A percentile compares a stretch with the other conserved stretches of the same genome.
These are phyloP conservation scores for Aspergillus leporis DNA, from an alignment of 495 filamentous ascomycete species.

Conservation along the genomic window DNA sequence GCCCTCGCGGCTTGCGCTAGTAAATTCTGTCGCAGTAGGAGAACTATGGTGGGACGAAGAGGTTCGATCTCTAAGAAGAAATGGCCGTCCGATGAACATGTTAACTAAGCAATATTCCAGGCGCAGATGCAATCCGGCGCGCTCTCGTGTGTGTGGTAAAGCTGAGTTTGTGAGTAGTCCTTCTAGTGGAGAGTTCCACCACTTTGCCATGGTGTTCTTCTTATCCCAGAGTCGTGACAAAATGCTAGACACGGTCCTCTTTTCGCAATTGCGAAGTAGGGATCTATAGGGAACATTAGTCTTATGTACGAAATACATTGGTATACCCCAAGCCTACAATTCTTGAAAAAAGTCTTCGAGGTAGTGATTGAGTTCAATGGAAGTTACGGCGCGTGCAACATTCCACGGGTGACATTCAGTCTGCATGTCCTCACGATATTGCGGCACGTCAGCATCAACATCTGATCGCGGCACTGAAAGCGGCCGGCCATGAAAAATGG, in stretches of 20 bases:
- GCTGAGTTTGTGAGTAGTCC: slow-evolving; percentile 6
- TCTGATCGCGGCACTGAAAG: slow-evolving; percentile 31
- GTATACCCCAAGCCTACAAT: slow-evolving; percentile 19
- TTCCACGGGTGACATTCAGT: background rate
- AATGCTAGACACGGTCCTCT: slow-evolving; percentile 14
- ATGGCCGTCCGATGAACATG: slow-evolving; percentile 37
- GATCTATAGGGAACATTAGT: slow-evolving; percentile 7
- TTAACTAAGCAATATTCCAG: slow-evolving; percentile 33
- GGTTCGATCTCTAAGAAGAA: slow-evolving; percentile 25
- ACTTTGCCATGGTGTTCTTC: slow-evolving; percentile 18
- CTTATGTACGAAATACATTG: background rate
- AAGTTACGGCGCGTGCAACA: slow-evolving; percentile 18
- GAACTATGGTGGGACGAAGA: slow-evolving; percentile 3
- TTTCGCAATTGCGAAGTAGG: slow-evolving; percentile 19
- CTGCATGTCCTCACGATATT: slow-evolving; percentile 16
- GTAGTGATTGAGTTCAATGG: slow-evolving; percentile 25
- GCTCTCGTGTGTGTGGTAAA: slow-evolving; percentile 13
- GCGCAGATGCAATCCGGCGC: slow-evolving; percentile 28
- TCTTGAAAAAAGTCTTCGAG: slow-evolving; percentile 29
- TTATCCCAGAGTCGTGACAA: slow-evolving; percentile 15
- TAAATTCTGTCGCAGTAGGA: background rate
- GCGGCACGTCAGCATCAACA: slow-evolving; percentile 33
- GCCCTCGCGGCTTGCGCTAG: too few relatives aligned
- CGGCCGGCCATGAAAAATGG: slow-evolving; percentile 41
- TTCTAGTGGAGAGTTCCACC: slow-evolving; percentile 30